These are phyloP conservation scores for Marasmius fiardii DNA, from an alignment of 1,284 basidiomycete species.

Conservation along the genomic window DNA sequence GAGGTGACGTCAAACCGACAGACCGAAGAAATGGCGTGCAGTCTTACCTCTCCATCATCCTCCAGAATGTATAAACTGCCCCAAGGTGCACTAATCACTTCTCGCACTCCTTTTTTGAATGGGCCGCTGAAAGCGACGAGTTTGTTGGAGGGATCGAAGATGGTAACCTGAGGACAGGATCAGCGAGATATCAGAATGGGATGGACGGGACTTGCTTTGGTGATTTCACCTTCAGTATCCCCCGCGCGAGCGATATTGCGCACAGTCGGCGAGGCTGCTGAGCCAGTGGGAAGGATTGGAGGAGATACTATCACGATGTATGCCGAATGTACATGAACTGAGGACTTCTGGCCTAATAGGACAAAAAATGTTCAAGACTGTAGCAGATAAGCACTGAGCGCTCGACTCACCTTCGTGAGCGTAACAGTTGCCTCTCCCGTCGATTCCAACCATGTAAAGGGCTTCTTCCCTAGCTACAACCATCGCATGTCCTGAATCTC, in stretches of 20 bases:
- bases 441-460: constrained; percentile 82
- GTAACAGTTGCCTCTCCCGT: constrained; percentile 83
- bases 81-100: constrained; percentile 74
- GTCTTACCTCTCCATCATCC: constrained; percentile 70
- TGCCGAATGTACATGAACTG: constrained; percentile 69
- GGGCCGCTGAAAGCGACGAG: constrained; percentile 81
- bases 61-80: constrained; percentile 74
- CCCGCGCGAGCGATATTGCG: constrained; percentile 60
- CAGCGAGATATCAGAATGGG: background rate
- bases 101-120: constrained; percentile 77
- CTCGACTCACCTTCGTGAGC: constrained; percentile 78
- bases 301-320: constrained; percentile 91
- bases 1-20: constrained; percentile 7
- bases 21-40: constrained; percentile 3
- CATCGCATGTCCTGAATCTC: constrained; percentile 44
- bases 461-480: constrained; percentile 91
- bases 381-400: background rate
- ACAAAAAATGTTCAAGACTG: background rate
- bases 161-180: constrained; percentile 47
- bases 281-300: constrained; percentile 67
- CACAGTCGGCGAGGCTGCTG: constrained; percentile 70
- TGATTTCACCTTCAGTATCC: constrained; percentile 59
- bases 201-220: constrained; percentile 40
- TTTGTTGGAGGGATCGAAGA: constrained; percentile 94
- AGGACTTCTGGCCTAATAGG: constrained; percentile 59